A percentile compares a stretch with the other conserved stretches of the same genome.
Conservation (phyloP, 163 green algal species). For the Chlorella variabilis region DNA sequence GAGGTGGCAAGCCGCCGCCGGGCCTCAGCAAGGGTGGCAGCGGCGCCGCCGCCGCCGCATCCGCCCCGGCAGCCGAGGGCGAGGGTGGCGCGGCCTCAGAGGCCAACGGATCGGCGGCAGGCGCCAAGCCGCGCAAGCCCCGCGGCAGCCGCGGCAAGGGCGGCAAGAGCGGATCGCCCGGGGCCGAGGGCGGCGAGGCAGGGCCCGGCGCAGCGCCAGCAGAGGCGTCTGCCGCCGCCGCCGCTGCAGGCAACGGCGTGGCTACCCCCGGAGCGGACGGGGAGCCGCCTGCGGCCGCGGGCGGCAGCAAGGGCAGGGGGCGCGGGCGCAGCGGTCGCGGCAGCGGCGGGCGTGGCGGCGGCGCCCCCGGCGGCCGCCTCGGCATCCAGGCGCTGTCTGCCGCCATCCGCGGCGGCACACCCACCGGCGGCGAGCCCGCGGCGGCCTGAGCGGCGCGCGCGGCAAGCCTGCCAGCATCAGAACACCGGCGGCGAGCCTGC, state of each 20-base stretch:
- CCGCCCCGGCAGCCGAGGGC: background rate
- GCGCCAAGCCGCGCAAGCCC: slow-evolving; percentile 12
- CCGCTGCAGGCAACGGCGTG: too few species aligned
- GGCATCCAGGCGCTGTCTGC: background rate
- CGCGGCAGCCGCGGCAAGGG: slow-evolving; percentile 30
- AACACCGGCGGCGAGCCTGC: too few species aligned
- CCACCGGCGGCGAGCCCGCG: slow-evolving; percentile 3
- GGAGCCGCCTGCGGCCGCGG: background rate
- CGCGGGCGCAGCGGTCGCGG: slow-evolving; percentile 11
- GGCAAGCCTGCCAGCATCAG: too few species aligned
- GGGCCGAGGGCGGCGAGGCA: background rate
- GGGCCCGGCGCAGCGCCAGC: background rate
- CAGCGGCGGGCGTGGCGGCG: background rate
- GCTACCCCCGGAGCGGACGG: too few species aligned
- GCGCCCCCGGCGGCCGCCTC: background rate
- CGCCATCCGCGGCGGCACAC: background rate
- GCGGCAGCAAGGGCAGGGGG: background rate
- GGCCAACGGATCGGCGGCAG: background rate
- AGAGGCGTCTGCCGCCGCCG: too few species aligned
- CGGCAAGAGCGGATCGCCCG: background rate
- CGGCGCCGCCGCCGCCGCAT: background rate
- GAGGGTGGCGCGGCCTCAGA: background rate
- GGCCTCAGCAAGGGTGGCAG: slow-evolving; percentile 8
- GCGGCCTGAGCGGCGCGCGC: too few species aligned
- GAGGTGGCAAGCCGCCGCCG: background rate